These are phyloP conservation scores for Pyrrhoderma noxium DNA, from an alignment of 1,284 basidiomycete genomes.

Conservation along the genomic window DNA sequence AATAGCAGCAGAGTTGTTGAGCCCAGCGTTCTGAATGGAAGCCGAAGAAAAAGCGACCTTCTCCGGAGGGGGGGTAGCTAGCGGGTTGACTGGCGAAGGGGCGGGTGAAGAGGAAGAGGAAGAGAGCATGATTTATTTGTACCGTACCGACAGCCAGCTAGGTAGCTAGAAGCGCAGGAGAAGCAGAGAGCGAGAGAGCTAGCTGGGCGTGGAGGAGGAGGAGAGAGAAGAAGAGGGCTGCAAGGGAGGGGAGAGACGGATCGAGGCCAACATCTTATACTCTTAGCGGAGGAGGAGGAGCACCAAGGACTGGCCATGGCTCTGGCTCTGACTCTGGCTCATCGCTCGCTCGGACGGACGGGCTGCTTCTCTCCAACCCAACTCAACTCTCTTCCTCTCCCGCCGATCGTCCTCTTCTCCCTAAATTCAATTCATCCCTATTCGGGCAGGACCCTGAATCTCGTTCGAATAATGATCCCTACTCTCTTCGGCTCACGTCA, in stretches of 20 bases:
- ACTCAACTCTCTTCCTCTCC: background rate
- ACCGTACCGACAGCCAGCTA: background rate
- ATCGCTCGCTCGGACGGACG: too few species aligned
- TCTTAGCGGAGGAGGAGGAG: background rate
- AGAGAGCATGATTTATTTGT: background rate
- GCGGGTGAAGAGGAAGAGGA: background rate
- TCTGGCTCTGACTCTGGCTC: too few species aligned
- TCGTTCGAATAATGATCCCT: too few species aligned
- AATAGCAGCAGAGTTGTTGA: too few species aligned
- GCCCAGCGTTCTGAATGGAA: too few species aligned
- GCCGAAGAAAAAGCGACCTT: background rate
- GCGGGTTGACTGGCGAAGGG: background rate
- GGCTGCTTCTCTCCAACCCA: too few species aligned
- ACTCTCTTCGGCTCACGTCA: too few species aligned
- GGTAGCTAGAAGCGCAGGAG: too few species aligned
- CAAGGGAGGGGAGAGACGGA: background rate
- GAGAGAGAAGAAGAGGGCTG: background rate
- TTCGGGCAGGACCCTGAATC: too few species aligned
- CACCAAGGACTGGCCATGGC: too few species aligned
- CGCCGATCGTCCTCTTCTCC: background rate
- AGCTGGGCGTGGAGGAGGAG: background rate
- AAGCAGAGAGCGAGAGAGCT: too few species aligned
- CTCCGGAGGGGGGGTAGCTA: slow-evolving; percentile 16
- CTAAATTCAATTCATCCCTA: too few species aligned
- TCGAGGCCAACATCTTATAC: background rate